Percentiles rank a stretch among this genome's conserved stretches.
These are phyloP conservation scores for Filobasidium wieringae DNA, from an alignment of 768 basidiomycete species.

Conservation along the genomic window DNA sequence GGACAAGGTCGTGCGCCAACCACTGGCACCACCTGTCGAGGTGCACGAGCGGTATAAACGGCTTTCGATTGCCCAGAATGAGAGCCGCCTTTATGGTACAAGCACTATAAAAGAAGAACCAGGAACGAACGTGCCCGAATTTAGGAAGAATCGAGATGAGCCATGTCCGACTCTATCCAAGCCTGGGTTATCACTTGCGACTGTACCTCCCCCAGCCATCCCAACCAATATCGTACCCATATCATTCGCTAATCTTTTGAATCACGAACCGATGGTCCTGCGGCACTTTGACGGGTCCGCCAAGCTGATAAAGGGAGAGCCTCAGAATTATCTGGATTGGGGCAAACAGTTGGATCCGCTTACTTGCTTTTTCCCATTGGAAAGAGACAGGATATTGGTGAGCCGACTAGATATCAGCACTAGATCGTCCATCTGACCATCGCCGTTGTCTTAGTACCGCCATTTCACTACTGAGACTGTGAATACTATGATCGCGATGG, in stretches of 20 bases:
- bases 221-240: neutral
- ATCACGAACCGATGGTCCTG: neutral
- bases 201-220: neutral
- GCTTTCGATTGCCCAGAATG: too few relatives aligned
- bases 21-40: too few relatives aligned
- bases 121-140: too few relatives aligned
- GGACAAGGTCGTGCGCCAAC: too few relatives aligned
- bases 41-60: too few relatives aligned
- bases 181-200: too few relatives aligned
- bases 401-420: neutral
- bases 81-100: too few relatives aligned
- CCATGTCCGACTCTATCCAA: too few relatives aligned
- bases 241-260: neutral
- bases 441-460: conserved; percentile 6
- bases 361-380: neutral
- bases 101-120: too few relatives aligned
- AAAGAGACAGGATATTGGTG: neutral
- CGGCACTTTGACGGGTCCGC: neutral
- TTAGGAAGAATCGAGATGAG: too few relatives aligned
- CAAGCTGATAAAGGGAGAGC: neutral
- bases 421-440: neutral
- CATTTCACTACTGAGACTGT: conserved; percentile 20
- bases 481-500: conserved; percentile 15
- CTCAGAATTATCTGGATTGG: neutral
- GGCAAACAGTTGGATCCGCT: neutral